A percentile compares a stretch with the other conserved stretches of the same genome.
Evolutionary conservation across 768 basidiomycete genomes (phyloP).

Genomic region (Tulasnella sp.): DNA sequence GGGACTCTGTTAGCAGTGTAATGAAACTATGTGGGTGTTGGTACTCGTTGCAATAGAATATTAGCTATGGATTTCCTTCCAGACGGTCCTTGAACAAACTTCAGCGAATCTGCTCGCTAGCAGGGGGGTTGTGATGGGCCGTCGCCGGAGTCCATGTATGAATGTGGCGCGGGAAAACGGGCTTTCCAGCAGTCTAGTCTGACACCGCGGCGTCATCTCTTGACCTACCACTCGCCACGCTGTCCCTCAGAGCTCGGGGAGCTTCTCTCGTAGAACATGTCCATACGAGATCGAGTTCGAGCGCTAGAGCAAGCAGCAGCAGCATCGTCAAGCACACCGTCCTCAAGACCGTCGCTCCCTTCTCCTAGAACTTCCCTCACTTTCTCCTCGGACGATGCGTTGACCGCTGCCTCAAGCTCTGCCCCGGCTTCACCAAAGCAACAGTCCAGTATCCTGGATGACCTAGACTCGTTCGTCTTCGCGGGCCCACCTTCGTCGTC

Average conservation of each 20-base stretch:
- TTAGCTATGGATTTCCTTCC: no score
- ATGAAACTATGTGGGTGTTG: no score
- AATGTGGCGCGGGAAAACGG: background rate
- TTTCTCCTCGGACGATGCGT: constrained; percentile 8
- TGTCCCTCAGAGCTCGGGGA: background rate
- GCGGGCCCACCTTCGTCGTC: constrained; percentile 9
- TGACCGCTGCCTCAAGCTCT: background rate
- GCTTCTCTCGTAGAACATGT: background rate
- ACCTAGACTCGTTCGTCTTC: constrained; percentile 11
- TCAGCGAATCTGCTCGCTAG: no score
- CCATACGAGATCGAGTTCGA: background rate
- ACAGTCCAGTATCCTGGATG: constrained; percentile 6
- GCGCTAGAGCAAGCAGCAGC: constrained; percentile 9
- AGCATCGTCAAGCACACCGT: background rate
- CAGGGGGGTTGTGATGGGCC: no score
- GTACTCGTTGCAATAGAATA: no score
- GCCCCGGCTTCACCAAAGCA: constrained; percentile 4
- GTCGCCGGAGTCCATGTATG: no score
- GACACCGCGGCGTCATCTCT: background rate
- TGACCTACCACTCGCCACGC: background rate
- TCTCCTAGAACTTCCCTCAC: constrained; percentile 13
- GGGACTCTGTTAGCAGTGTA: no score
- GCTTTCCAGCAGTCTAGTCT: background rate
- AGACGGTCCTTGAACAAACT: no score
- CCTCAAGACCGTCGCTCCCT: constrained; percentile 2